Evolutionary conservation across 2,329 filamentous ascomycete species (phyloP).

Genomic region (Neonectria neomacrospora): DNA sequence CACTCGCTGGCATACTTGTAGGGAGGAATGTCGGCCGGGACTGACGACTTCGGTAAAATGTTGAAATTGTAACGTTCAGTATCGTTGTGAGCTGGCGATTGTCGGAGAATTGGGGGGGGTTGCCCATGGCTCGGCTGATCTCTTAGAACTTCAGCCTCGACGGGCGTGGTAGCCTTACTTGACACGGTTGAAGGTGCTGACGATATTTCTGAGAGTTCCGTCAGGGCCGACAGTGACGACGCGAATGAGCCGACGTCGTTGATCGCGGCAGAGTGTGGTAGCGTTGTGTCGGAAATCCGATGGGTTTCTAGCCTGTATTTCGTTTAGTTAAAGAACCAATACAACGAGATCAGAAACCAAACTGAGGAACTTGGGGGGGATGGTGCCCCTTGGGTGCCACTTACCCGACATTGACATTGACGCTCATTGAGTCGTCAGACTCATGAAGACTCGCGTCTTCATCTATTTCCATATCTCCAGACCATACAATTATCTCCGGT

Average conservation of each 20-base stretch:
- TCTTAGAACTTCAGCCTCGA: slow-evolving; percentile 53
- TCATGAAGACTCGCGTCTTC: slow-evolving; percentile 32
- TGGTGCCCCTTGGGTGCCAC: slow-evolving; percentile 32
- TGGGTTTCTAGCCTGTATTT: slow-evolving; percentile 36
- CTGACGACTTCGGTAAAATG: slow-evolving; percentile 81
- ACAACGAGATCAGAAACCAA: background rate
- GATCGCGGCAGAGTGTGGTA: slow-evolving; percentile 29
- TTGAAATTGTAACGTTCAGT: slow-evolving; percentile 60
- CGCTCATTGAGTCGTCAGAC: slow-evolving; percentile 39
- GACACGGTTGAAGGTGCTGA: slow-evolving; percentile 65
- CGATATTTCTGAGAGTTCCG: slow-evolving; percentile 66
- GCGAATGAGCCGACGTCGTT: slow-evolving; percentile 55
- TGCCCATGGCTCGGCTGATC: slow-evolving; percentile 38
- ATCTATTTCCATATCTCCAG: slow-evolving; percentile 52
- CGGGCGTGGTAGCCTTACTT: slow-evolving; percentile 72
- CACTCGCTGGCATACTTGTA: slow-evolving; percentile 91
- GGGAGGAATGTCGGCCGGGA: slow-evolving; percentile 78
- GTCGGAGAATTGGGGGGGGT: slow-evolving; percentile 28
- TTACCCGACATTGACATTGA: slow-evolving; percentile 44
- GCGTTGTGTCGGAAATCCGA: slow-evolving; percentile 32
- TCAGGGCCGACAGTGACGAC: slow-evolving; percentile 64
- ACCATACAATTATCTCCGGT: slow-evolving; percentile 59
- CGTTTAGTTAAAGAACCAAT: slow-evolving; percentile 11
- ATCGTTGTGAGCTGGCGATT: slow-evolving; percentile 45
- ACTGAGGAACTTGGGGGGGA: background rate